Base-by-base conservation (phyloP, 2,329 filamentous ascomycete species). In the Grosmannia huntii region DNA sequence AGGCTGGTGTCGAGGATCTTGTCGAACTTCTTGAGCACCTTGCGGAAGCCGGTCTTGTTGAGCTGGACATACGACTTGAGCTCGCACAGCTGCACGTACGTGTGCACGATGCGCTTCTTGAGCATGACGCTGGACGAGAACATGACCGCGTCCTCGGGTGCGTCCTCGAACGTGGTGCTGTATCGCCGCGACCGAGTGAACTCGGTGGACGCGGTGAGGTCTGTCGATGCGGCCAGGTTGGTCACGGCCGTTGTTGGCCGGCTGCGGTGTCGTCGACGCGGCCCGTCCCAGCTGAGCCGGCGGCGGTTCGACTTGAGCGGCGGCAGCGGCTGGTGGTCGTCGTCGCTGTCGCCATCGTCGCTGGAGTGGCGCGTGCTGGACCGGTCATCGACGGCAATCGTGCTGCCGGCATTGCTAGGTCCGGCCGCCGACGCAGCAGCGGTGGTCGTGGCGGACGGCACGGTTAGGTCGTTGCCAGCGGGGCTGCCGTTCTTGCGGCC, bases 21-120 rank as follows among this genome's bases (percentile, higher is more conserved):
- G 78, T 99, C 94, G 68, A 94, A 99, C 72, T 99, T 99, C 74
- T 99, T 99, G 64, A 97, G 75, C 0, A 95, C 91, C 73, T 99
- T 99, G 67, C 86, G 83, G 73, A 99, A 99, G 14, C 94, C 94
- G 0, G 94, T 99, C 72, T 88, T 87, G 77, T 99, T 99, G 62
- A 99, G 82, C 73, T 97, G 92, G 58, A 91, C 85, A 68, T 91
- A 99, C 2, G 92, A 97, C 69, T 96, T 95, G 66, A 99, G 82
- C 71, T 96, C 94, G 73, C 92, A 96, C 21, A 97, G 76, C 63
- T 89, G 87, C 52, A 99, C 94, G 68, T 96, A 99, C 60, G 91
- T 77, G 68, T 84, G 84, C 64, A 95, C 84, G 58, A 90, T 86
- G 57, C 91, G 84, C 75, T 96, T 96, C 78, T 97, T 97, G 62